Evolutionary conservation across 2,329 filamentous ascomycete species (phyloP).

Genomic region (Coniella vitis): DNA sequence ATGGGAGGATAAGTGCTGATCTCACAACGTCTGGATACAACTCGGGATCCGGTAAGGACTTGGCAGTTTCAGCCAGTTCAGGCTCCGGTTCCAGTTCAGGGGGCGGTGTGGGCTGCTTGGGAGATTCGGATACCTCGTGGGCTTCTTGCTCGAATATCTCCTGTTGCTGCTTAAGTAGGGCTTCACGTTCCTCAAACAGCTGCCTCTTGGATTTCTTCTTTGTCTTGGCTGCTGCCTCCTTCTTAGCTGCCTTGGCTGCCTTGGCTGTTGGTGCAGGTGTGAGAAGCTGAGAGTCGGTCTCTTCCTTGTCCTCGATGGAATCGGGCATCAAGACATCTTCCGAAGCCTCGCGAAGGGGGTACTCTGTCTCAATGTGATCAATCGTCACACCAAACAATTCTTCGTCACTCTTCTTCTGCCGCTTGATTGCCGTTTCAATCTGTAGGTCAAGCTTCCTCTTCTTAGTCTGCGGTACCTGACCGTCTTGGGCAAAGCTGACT

Average conservation of each 20-base stretch:
- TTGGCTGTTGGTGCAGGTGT: constrained; percentile 39
- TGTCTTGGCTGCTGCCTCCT: constrained; percentile 47
- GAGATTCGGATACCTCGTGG: constrained; percentile 27
- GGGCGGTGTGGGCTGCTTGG: constrained; percentile 23
- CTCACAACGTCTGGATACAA: constrained; percentile 43
- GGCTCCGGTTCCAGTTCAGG: constrained; percentile 28
- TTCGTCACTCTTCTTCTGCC: constrained; percentile 73
- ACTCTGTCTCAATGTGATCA: constrained; percentile 44
- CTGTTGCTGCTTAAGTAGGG: constrained; percentile 50
- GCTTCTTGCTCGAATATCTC: constrained; percentile 40
- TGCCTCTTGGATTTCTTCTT: constrained; percentile 79
- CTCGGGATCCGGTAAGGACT: constrained; percentile 33
- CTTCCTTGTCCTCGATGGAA: constrained; percentile 39
- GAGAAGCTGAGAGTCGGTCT: constrained; percentile 37
- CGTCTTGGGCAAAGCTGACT: constrained; percentile 61
- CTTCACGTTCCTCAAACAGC: constrained; percentile 60
- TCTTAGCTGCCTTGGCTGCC: constrained; percentile 47
- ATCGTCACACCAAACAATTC: constrained; percentile 65
- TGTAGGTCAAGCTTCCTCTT: constrained; percentile 72
- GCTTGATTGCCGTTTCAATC: constrained; percentile 65
- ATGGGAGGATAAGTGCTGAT: constrained; percentile 38
- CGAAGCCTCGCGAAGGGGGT: constrained; percentile 39
- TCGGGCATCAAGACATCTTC: constrained; percentile 44
- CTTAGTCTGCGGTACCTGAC: constrained; percentile 37
- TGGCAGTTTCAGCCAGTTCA: constrained; percentile 25